Base-by-base conservation (phyloP, 768 basidiomycete species). In the Leccinellum rugosiceps region DNA sequence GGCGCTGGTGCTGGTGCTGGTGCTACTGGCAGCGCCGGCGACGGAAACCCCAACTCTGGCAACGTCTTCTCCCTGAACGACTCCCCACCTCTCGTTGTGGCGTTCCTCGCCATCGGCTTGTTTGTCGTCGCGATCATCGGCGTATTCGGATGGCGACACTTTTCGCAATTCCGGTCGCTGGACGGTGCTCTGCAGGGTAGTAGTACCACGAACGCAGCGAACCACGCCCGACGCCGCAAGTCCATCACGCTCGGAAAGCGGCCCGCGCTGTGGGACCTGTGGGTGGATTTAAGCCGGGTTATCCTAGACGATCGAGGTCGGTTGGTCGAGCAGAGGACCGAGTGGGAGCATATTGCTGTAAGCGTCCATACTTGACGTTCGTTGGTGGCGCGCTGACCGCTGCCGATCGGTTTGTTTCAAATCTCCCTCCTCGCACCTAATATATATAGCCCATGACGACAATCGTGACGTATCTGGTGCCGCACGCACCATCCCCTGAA, bases 71-170 rank as follows among this genome's bases (percentile, higher is more conserved):
- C 77, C n/a, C 63, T 74, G 2, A 61, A 62, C 1, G 74, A 72
- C 11, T 83, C 82, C 0, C 80, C 83, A 0, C 81, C 82, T 6
- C 74, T 86, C 60, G 80, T 87, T 47, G 75, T 86, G 35, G 83
- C 80, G 2, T 83, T 85, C 63, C 70, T 87, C 25, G 80, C 81
- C n/a, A 77, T 84, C 28, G 83, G 81, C 4, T 63, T 87, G 17
- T 83, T 86, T 60, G 68, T 72, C 19, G 68, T 76, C n/a, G 75
- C 75, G 0, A 78, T 85, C 74, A 57, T 81, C 11, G 69, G 75
- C 9, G 74, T 82, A 32, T 78, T 83, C 47, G 78, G 76, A 13
- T 81, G 80, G 77, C 68, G 76, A 58, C 71, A 76, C 50, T 50
- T 77, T 10, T 4, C 46, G n/a, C 59, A n/a, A 5, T 46, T 52